A percentile compares a stretch with the other conserved stretches of the same genome.
Evolutionary conservation across 2,329 filamentous ascomycete genomes (phyloP).

Genomic region (Sporothrix brasiliensis): DNA sequence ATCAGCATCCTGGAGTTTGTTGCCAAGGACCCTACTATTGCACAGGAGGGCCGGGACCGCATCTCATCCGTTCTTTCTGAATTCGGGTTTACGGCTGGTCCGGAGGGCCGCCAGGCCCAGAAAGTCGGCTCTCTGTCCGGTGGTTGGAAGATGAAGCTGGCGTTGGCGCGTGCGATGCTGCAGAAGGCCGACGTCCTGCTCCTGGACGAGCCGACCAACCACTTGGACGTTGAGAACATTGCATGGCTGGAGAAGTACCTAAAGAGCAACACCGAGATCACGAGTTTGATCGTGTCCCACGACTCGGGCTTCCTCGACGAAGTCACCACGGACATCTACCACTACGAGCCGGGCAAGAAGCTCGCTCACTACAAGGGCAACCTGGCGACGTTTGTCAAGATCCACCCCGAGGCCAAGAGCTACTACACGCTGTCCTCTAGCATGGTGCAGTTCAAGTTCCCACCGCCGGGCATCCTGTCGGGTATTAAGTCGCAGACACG

Average conservation of each 20-base stretch:
- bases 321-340: slow-evolving; percentile 98
- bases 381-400: slow-evolving; percentile 78
- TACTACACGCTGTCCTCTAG: slow-evolving; percentile 95
- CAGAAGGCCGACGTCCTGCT: slow-evolving; percentile 95
- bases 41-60: slow-evolving; percentile 73
- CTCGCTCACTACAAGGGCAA: slow-evolving; percentile 84
- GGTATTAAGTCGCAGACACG: slow-evolving; percentile 95
- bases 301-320: slow-evolving; percentile 97
- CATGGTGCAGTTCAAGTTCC: slow-evolving; percentile 96
- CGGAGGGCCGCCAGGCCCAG: slow-evolving; percentile 83
- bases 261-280: slow-evolving; percentile 94
- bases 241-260: slow-evolving; percentile 95
- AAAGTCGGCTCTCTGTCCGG: slow-evolving; percentile 93
- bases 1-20: slow-evolving; percentile 95
- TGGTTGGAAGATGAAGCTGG: slow-evolving; percentile 99
- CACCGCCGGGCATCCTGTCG: slow-evolving; percentile 86
- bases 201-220: slow-evolving; percentile 98
- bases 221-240: slow-evolving; percentile 94
- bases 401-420: slow-evolving; percentile 91
- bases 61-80: slow-evolving; percentile 84
- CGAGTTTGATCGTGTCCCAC: slow-evolving; percentile 96
- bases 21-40: slow-evolving; percentile 83
- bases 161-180: slow-evolving; percentile 92
- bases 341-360: slow-evolving; percentile 96
- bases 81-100: slow-evolving; percentile 90